These are phyloP conservation scores for Medicago truncatula DNA, from an alignment of 306 rosid genomes.

Conservation along the genomic window DNA sequence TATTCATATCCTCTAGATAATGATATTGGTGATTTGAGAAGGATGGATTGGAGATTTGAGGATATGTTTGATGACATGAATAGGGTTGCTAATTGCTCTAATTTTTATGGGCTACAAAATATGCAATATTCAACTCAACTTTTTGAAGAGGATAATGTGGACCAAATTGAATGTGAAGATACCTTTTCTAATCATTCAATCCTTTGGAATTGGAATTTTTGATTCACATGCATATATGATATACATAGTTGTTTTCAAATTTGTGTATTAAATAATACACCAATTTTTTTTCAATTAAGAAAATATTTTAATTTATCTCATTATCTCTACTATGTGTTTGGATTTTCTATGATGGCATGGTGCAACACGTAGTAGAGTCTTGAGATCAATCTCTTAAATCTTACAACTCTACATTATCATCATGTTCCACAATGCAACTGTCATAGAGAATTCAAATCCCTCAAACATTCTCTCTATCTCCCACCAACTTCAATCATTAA, in stretches of 20 bases:
- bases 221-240: background rate
- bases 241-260: background rate
- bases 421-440: too few relatives aligned
- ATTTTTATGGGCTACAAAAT: constrained; percentile 42
- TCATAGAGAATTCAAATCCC: too few relatives aligned
- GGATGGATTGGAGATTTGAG: constrained; percentile 56
- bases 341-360: too few relatives aligned
- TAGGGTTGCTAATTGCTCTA: background rate
- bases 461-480: too few relatives aligned
- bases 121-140: constrained; percentile 39
- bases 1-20: background rate
- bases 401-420: too few relatives aligned
- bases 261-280: too few relatives aligned
- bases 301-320: too few relatives aligned
- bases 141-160: constrained; percentile 26
- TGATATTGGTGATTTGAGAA: constrained; percentile 27
- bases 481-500: too few relatives aligned
- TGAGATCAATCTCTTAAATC: too few relatives aligned
- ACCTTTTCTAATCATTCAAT: constrained; percentile 52
- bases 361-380: too few relatives aligned
- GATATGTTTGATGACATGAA: constrained; percentile 47
- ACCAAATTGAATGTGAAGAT: constrained; percentile 36
- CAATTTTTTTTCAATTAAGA: too few relatives aligned
- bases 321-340: too few relatives aligned
- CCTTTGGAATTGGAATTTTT: constrained; percentile 70